A percentile compares a stretch with the other conserved stretches of the same genome.
These are phyloP conservation scores for Phytophthora sansomeana DNA, from an alignment of 352 stramenopile species.

Conservation along the genomic window DNA sequence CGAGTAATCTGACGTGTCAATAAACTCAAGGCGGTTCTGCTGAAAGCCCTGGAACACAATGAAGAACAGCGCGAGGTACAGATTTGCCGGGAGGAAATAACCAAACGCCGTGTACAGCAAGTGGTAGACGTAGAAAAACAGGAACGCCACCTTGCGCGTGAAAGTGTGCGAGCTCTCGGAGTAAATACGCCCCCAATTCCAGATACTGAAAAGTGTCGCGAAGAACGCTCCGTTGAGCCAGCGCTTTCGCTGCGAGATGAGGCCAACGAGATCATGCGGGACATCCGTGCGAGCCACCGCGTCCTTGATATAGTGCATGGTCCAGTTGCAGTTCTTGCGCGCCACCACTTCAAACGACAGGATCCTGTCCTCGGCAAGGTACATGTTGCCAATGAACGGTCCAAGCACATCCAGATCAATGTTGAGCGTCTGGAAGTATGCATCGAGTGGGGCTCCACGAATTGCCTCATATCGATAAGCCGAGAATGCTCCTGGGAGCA, in stretches of 20 bases:
- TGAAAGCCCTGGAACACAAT: conserved; percentile 92
- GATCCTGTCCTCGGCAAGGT: conserved; percentile 88
- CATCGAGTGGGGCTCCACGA: conserved; percentile 73
- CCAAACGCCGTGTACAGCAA: conserved; percentile 72
- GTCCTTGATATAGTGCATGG: conserved; percentile 90
- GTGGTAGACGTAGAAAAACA: conserved; percentile 86
- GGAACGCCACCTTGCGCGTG: conserved; percentile 67
- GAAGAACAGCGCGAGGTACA: conserved; percentile 88
- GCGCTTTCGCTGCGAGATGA: conserved; percentile 86
- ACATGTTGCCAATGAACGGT: conserved; percentile 90
- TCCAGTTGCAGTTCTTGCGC: conserved; percentile 85
- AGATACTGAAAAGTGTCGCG: conserved; percentile 88
- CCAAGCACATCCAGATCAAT: conserved; percentile 80
- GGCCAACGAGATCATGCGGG: conserved; percentile 78
- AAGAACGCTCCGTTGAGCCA: conserved; percentile 92
- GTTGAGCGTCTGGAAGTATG: conserved; percentile 90
- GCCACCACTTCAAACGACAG: conserved; percentile 89
- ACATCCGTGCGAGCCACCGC: conserved; percentile 87
- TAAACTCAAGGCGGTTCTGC: conserved; percentile 81
- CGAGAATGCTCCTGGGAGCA: conserved; percentile 86
- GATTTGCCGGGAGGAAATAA: conserved; percentile 81
- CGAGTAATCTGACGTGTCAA: conserved; percentile 79
- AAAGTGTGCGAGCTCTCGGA: conserved; percentile 83
- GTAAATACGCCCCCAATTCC: conserved; percentile 87
- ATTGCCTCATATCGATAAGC: conserved; percentile 88